Evolutionary conservation across 2,329 filamentous ascomycete genomes (phyloP).

Genomic region (Scedosporium dehoogii): DNA sequence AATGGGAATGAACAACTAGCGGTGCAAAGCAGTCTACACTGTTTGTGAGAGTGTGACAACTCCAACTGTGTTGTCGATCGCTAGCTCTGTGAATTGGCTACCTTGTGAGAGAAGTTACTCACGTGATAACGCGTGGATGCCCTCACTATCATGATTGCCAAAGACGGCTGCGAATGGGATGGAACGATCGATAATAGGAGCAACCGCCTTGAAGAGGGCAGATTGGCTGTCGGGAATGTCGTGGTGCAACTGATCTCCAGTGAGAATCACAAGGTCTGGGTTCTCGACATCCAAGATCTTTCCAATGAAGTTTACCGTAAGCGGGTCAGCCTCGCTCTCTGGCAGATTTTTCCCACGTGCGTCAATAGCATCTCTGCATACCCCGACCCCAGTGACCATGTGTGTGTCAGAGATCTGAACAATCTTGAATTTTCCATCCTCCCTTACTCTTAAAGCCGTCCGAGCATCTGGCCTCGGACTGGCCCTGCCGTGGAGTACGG

Average conservation of each 20-base stretch:
- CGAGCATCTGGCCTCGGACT: constrained; percentile 41
- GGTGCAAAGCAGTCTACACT: background rate
- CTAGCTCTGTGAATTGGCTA: constrained; percentile 1
- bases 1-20: background rate
- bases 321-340: constrained; percentile 71
- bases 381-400: constrained; percentile 78
- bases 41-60: constrained; percentile 12
- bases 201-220: constrained; percentile 88
- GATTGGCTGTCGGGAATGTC: constrained; percentile 49
- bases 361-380: constrained; percentile 71
- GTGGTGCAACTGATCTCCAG: constrained; percentile 91
- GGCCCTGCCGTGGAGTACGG: constrained; percentile 54
- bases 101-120: constrained; percentile 18
- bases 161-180: constrained; percentile 93
- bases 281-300: constrained; percentile 86
- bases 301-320: constrained; percentile 82
- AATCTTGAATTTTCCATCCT: constrained; percentile 93
- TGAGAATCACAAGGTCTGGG: constrained; percentile 83
- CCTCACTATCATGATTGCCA: constrained; percentile 95
- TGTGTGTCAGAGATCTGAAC: constrained; percentile 91
- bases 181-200: constrained; percentile 72
- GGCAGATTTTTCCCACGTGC: constrained; percentile 35
- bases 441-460: constrained; percentile 50
- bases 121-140: constrained; percentile 40
- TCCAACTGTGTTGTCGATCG: constrained; percentile 1